Evolutionary conservation across 2,329 filamentous ascomycete species (phyloP).

Genomic region (Endothia cerciana): DNA sequence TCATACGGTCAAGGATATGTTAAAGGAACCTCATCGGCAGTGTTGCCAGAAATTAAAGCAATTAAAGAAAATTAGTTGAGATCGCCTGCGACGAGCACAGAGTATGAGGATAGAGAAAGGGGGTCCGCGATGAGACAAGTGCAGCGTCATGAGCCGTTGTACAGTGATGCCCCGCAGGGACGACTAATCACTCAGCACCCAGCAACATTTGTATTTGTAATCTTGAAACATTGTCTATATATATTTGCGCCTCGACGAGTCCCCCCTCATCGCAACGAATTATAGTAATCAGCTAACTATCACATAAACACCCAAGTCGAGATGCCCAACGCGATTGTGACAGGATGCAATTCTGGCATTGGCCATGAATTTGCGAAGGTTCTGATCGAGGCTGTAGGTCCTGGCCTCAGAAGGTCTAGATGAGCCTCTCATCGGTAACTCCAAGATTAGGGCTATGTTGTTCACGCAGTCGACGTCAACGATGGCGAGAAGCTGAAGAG

Average conservation of each 20-base stretch:
- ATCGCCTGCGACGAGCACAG: no score
- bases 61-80: no score
- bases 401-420: background rate
- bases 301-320: background rate
- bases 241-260: background rate
- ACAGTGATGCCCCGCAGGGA: background rate
- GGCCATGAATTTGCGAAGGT: constrained; percentile 40
- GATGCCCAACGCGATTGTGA: constrained; percentile 45
- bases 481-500: constrained; percentile 26
- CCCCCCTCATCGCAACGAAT: background rate
- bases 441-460: constrained; percentile 28
- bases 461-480: constrained; percentile 31
- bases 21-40: background rate
- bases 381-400: constrained; percentile 31
- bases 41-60: no score
- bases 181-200: background rate
- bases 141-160: background rate
- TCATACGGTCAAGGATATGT: background rate
- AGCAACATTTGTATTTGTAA: background rate
- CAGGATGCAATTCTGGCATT: constrained; percentile 46
- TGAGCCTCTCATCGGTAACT: background rate
- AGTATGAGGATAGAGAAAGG: background rate
- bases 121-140: background rate
- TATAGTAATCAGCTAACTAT: background rate
- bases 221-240: background rate